Conservation (phyloP, 192 early-diverging fungal genomes). For the Backusella sp. region DNA sequence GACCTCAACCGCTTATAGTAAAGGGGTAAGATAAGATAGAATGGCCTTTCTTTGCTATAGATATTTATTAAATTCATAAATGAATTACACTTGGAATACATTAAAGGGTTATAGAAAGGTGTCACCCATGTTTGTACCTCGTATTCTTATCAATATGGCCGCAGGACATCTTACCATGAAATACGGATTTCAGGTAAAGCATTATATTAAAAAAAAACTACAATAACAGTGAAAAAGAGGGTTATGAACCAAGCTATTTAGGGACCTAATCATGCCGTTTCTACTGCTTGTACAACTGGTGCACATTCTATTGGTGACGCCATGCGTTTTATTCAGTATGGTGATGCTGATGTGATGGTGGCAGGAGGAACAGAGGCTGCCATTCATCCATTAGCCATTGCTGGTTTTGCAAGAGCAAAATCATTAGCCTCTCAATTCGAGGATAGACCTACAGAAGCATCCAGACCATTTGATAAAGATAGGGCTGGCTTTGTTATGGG, state of each 20-base stretch:
- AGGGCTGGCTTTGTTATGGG: slow-evolving; percentile 94
- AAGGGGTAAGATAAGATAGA: slow-evolving; percentile 42
- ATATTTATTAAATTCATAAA: not conserved
- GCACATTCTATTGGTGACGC: slow-evolving; percentile 96
- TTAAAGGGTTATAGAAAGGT: slow-evolving; percentile 73
- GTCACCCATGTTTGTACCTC: slow-evolving; percentile 89
- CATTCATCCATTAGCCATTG: slow-evolving; percentile 81
- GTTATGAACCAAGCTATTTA: slow-evolving; percentile 31
- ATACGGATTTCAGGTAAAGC: slow-evolving; percentile 66
- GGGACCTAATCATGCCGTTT: slow-evolving; percentile 91
- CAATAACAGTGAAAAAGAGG: not conserved
- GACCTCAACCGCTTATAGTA: slow-evolving; percentile 51
- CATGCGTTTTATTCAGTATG: slow-evolving; percentile 86
- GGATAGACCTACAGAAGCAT: slow-evolving; percentile 73
- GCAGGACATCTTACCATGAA: slow-evolving; percentile 92
- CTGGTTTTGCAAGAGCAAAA: slow-evolving; percentile 84
- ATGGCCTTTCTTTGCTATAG: not conserved
- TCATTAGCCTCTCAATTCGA: slow-evolving; percentile 85
- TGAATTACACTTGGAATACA: not conserved
- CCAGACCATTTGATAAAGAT: slow-evolving; percentile 86
- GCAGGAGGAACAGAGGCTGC: slow-evolving; percentile 89
- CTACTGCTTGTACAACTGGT: slow-evolving; percentile 95
- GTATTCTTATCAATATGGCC: slow-evolving; percentile 91
- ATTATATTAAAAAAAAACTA: not conserved
- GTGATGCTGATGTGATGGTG: slow-evolving; percentile 95